Conservation (phyloP, 1,284 basidiomycete species). For the Pyrrhoderma lamaoense region DNA sequence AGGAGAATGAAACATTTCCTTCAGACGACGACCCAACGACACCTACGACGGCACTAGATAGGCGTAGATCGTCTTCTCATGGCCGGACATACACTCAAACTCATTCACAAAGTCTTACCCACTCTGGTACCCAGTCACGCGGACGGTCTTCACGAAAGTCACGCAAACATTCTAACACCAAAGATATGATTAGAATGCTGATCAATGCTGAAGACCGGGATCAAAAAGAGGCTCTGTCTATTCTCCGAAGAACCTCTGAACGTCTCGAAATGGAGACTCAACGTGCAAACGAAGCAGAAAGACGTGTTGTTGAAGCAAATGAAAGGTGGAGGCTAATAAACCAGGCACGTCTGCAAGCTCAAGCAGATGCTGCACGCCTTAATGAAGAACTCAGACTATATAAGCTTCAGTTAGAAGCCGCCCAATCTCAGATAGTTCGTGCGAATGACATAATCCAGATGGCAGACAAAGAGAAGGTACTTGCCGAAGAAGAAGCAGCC, state of each 20-base stretch:
- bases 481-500: constrained; percentile 41
- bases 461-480: constrained; percentile 32
- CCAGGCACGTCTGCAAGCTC: constrained; percentile 35
- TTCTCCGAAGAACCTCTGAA: constrained; percentile 32
- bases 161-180: constrained; percentile 22
- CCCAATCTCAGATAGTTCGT: constrained; percentile 39
- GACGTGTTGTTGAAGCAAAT: constrained; percentile 38
- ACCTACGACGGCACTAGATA: constrained; percentile 4
- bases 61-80: constrained; percentile 7
- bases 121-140: constrained; percentile 4
- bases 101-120: not conserved
- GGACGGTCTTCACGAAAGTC: constrained; percentile 12
- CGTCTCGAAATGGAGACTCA: constrained; percentile 38
- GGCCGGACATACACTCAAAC: not conserved
- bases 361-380: constrained; percentile 34
- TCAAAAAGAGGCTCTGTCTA: constrained; percentile 31
- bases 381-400: constrained; percentile 39
- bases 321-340: constrained; percentile 33
- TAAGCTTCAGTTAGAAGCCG: constrained; percentile 40
- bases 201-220: constrained; percentile 35
- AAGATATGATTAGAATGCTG: constrained; percentile 30
- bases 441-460: constrained; percentile 40
- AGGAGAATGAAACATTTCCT: not conserved
- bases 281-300: constrained; percentile 40
- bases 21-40: constrained; percentile 5